Percentiles rank a stretch among this genome's conserved stretches.
phyloP scores from a whole-genome alignment of 345 rosid species.

The Citrus reticulata region DNA sequence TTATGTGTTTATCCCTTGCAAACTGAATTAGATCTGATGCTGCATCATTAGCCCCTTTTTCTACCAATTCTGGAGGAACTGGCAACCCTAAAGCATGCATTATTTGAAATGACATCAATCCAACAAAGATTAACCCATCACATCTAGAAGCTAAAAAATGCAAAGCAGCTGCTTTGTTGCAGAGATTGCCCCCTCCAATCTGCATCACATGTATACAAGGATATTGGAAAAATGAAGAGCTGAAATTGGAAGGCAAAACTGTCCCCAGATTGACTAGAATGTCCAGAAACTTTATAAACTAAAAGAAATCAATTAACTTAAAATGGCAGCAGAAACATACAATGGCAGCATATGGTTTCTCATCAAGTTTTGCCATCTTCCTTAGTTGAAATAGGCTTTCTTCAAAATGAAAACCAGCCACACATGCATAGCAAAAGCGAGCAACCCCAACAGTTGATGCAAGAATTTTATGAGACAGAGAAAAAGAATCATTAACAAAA shows the following conservation, averaged over 20 bases:
- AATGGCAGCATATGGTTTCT: conserved; percentile 53
- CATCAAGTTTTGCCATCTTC: conserved; percentile 30
- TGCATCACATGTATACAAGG: conserved; percentile 21
- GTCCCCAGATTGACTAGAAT: not conserved
- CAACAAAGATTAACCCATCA: conserved; percentile 55
- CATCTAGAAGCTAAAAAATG: conserved; percentile 58
- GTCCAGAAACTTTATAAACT: not conserved
- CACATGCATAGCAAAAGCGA: conserved; percentile 41
- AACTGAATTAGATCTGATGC: conserved; percentile 44
- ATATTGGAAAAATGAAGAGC: conserved; percentile 14
- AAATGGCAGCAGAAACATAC: conserved; percentile 33
- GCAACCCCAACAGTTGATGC: conserved; percentile 65
- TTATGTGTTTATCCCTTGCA: conserved; percentile 34
- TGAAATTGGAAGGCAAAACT: not conserved
- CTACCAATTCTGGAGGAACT: conserved; percentile 44
- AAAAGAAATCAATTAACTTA: not conserved
- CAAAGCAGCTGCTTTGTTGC: conserved; percentile 51
- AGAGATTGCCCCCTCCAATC: conserved; percentile 69
- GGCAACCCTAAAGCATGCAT: conserved; percentile 46
- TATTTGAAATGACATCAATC: conserved; percentile 63
- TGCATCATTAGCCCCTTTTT: conserved; percentile 38
- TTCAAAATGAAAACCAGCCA: conserved; percentile 69
- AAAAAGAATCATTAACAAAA: conserved; percentile 63
- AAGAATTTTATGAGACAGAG: conserved; percentile 54
- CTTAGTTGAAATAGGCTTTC: conserved; percentile 39